Evolutionary conservation across 805 yeast genomes (phyloP), one percentile per base, ranked within the genome.

Genomic region (Saccharomycopsis sp.): DNA sequence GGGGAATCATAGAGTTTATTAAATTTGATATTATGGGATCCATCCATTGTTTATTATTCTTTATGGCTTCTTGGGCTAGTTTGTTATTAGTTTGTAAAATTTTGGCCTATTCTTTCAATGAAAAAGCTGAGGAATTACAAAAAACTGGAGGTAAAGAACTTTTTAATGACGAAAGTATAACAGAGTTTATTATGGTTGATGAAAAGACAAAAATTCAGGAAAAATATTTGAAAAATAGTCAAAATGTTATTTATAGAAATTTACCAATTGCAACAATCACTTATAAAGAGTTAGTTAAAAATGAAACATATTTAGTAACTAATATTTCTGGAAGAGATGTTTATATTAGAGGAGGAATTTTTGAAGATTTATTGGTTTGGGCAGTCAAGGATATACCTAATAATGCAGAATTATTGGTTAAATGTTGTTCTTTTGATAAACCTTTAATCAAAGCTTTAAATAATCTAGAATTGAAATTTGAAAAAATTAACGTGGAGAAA

Each of bases 251-350:
- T 14, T 82, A 81, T 60, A 71, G 88, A 52, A 72, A 71, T n/a
- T 63, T 77, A 1, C 88, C 92, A 14, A 76, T 83, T 53, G 86
- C 87, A 0, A 62, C 77, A 28, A 62, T 70, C 23, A 67, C 78
- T 1, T 61, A 70, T 34, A 66, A 64, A 33, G 54, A 60, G 30
- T n/a, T n/a, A n/a, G 63, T 68, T n/a, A 63, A 66, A 8, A 51
- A 65, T 6, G 58, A 59, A 19, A 59, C 63, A 13, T 40, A 10
- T 21, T 10, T 25, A n/a, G 74, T 79, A 35, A 64, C 76, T 4
- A 72, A 76, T 5, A 52, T 74, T 15, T 81, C 81, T 43, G 72
- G 79, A 34, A 72, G 87, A 58, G 72, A 73, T 52, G 87, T 80
- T 1, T 82, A 82, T 55, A 57, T 70, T 19, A 68, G 66, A 45